phyloP scores from a whole-genome alignment of 2,329 filamentous ascomycete genomes.

The Bretziella fagacearum region DNA sequence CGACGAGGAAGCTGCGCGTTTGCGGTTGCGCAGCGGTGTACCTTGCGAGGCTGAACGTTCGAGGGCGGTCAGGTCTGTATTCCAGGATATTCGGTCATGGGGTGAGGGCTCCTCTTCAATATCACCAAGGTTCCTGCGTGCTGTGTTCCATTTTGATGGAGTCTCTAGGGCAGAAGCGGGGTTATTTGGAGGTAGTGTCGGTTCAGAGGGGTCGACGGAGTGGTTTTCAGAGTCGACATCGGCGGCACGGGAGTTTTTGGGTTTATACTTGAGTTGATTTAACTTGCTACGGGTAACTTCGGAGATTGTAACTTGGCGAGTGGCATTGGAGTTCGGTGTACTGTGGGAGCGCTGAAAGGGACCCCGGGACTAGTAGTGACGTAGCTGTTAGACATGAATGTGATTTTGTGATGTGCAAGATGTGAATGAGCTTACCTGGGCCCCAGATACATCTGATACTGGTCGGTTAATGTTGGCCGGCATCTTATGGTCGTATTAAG shows the following conservation, averaged over 20 bases:
- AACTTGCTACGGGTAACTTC: slow-evolving; percentile 44
- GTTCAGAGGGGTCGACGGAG: slow-evolving; percentile 10
- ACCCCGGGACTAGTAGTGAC: slow-evolving; percentile 14
- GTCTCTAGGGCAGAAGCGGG: slow-evolving; percentile 31
- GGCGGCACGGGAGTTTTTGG: slow-evolving; percentile 15
- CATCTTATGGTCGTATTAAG: slow-evolving; percentile 17
- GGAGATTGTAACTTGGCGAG: slow-evolving; percentile 27
- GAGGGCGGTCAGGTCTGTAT: slow-evolving; percentile 29
- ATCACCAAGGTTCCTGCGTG: slow-evolving; percentile 26
- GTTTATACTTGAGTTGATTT: slow-evolving; percentile 37
- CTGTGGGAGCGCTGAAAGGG: slow-evolving; percentile 40
- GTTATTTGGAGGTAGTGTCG: slow-evolving; percentile 16
- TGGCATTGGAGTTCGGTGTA: slow-evolving; percentile 16
- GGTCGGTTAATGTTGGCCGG: slow-evolving; percentile 8
- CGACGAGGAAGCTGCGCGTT: slow-evolving; percentile 59
- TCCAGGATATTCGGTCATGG: slow-evolving; percentile 45
- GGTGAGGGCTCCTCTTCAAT: slow-evolving; percentile 36
- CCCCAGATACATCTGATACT: slow-evolving; percentile 7
- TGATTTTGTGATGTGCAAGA: slow-evolving; percentile 17
- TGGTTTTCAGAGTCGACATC: slow-evolving; percentile 16
- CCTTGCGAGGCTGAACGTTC: slow-evolving; percentile 31
- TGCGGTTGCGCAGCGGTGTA: slow-evolving; percentile 35
- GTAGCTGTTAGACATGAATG: slow-evolving; percentile 18
- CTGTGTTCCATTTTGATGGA: slow-evolving; percentile 39
- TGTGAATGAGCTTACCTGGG: slow-evolving; percentile 9